phyloP scores from a whole-genome alignment of 176 grass and related monocot species.

The Bothriochloa decipiens region DNA sequence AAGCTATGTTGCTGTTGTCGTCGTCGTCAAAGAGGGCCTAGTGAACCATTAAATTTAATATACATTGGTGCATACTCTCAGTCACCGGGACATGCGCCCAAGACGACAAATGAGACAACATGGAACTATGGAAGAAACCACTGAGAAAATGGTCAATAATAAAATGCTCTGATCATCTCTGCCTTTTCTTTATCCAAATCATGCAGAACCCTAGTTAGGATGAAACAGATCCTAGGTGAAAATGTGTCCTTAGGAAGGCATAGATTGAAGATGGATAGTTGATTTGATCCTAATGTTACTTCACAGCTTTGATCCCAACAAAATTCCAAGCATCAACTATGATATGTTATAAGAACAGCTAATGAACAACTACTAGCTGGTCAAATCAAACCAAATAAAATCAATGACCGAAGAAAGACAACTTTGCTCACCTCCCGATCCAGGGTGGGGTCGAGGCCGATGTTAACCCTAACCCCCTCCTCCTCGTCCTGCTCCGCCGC shows the following conservation, averaged over 20 bases:
- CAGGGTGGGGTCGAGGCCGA: constrained; percentile 89
- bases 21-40: neutral
- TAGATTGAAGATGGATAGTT: neutral
- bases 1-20: no score
- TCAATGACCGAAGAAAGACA: neutral
- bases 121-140: neutral
- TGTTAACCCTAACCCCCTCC: constrained; percentile 74
- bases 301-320: neutral
- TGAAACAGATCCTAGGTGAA: neutral
- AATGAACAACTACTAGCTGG: neutral
- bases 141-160: neutral
- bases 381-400: constrained; percentile 12
- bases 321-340: neutral
- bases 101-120: neutral
- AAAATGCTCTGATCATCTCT: neutral
- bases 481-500: constrained; percentile 52
- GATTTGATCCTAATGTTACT: constrained; percentile 7
- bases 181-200: neutral
- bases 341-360: neutral
- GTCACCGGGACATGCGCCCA: neutral
- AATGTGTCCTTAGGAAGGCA: neutral
- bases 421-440: constrained; percentile 77
- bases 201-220: neutral
- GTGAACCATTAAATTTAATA: neutral
- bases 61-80: neutral